A percentile compares a stretch with the other conserved stretches of the same genome.
These are phyloP conservation scores for Datisca glomerata DNA, from an alignment of 306 rosid genomes.

Conservation along the genomic window DNA sequence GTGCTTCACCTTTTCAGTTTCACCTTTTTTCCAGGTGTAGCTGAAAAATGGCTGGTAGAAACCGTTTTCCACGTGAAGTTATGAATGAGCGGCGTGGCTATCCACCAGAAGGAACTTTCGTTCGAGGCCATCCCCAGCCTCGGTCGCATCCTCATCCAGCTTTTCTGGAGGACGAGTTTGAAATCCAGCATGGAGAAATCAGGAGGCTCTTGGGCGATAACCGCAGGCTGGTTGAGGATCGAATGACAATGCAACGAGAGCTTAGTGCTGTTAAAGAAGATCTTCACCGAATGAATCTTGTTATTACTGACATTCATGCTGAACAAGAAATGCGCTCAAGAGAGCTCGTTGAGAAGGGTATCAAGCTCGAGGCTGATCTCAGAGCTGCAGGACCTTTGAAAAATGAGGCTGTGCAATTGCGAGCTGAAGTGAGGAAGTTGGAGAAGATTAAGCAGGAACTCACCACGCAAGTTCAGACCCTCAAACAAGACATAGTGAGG, in stretches of 20 bases:
- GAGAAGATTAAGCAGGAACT: slow-evolving; percentile 52
- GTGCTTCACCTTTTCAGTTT: too few relatives aligned
- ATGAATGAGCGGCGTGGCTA: slow-evolving; percentile 48
- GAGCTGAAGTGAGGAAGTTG: slow-evolving; percentile 61
- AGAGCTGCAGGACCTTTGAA: slow-evolving; percentile 57
- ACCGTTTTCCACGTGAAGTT: slow-evolving; percentile 41
- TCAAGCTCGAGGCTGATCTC: slow-evolving; percentile 66
- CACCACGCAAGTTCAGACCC: slow-evolving; percentile 44
- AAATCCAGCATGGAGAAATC: slow-evolving; percentile 51
- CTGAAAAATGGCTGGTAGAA: slow-evolving; percentile 51
- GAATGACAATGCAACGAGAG: slow-evolving; percentile 54
- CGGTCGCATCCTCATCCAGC: slow-evolving; percentile 61
- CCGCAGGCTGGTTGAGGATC: slow-evolving; percentile 59
- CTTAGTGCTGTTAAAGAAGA: slow-evolving; percentile 64
- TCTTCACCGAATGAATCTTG: slow-evolving; percentile 66
- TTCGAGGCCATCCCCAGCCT: slow-evolving; percentile 45
- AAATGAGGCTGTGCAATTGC: slow-evolving; percentile 54
- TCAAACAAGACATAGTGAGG: slow-evolving; percentile 47
- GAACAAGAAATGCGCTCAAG: slow-evolving; percentile 59
- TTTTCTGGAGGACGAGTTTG: slow-evolving; percentile 75
- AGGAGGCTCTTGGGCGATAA: slow-evolving; percentile 52
- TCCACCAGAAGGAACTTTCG: slow-evolving; percentile 47
- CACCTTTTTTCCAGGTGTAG: slow-evolving; percentile 24
- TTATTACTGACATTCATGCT: slow-evolving; percentile 49
- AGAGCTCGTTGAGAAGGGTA: slow-evolving; percentile 59